Conservation (phyloP, 225 moss, liverwort and hornwort genomes). For the Ulota crispa region DNA sequence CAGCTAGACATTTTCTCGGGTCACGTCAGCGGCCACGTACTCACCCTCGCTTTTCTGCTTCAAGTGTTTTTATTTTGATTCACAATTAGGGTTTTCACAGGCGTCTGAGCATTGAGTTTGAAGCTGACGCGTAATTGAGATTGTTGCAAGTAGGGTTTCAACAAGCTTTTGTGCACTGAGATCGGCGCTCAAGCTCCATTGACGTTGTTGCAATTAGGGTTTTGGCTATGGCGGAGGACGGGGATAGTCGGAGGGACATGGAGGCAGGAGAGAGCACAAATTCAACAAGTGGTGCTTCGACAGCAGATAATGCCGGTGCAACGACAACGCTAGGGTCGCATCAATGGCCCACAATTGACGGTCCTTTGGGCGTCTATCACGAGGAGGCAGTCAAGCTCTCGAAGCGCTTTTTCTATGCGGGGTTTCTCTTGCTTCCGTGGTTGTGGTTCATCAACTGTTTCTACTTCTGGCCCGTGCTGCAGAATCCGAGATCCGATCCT, state of each 20-base stretch:
- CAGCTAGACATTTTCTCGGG: constrained; percentile 10
- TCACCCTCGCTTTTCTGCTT: not conserved
- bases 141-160: not conserved
- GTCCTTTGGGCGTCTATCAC: constrained; percentile 65
- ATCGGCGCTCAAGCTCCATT: not conserved
- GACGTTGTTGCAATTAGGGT: constrained; percentile 26
- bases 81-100: constrained; percentile 6
- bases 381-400: constrained; percentile 75
- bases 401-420: constrained; percentile 36
- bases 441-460: constrained; percentile 81
- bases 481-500: constrained; percentile 56
- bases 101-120: not conserved
- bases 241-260: constrained; percentile 16
- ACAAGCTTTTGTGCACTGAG: not conserved
- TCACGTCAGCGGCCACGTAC: constrained; percentile 33
- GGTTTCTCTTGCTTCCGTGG: constrained; percentile 68
- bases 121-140: not conserved
- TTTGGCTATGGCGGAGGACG: constrained; percentile 40
- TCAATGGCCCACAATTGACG: constrained; percentile 74
- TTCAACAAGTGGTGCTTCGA: not conserved
- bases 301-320: not conserved
- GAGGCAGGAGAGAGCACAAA: constrained; percentile 22
- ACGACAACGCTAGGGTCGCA: constrained; percentile 17
- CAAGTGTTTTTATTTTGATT: not conserved
- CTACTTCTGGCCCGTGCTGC: constrained; percentile 90